Evolutionary conservation across 768 basidiomycete genomes (phyloP), one percentile per base, ranked within the genome.

Genomic region (Tulasnella sp.): DNA sequence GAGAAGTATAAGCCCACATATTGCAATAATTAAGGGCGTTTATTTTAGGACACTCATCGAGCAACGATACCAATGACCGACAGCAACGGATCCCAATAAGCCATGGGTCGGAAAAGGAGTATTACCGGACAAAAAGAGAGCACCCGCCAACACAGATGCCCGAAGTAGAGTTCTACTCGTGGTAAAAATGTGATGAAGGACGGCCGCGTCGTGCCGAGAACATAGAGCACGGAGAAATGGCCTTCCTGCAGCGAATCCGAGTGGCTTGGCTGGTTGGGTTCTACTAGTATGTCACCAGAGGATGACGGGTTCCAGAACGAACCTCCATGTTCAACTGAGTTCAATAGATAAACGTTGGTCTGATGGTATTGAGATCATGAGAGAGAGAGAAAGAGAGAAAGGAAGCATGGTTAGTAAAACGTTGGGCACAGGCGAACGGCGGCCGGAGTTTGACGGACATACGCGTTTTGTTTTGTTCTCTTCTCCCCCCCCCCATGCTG

Each of bases 381-480:
- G n/a, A n/a, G n/a, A n/a, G n/a, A n/a, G n/a, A n/a, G 37, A 37
- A 6, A 37, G 37, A 37, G 37, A 37, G 37, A 6, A 37, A 37
- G 37, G 37, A 37, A 37, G 37, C 37, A 37, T 37, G 37, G 37
- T 37, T 2, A 37, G 37, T 37, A 37, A 37, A 37, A 37, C 37
- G 37, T n/a, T n/a, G n/a, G n/a, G 37, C 37, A 37, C 37, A 37
- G 37, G 37, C 37, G 37, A 2, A 37, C 37, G 37, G 37, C 60
- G 3, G 60, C n/a, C n/a, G 60, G 64, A 28, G 64, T 69, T 69
- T 69, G 31, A 22, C 60, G 64, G 64, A 69, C 64, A 78, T n/a
- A n/a, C 42, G 60, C 78, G 90, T 79, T 85, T 81, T 92, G 94
- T 37, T 69, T 20, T 69, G 12, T 69, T 37, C 64, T 37, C 64